A percentile compares a stretch with the other conserved stretches of the same genome.
Conservation (phyloP, 83 land plant genomes). For the Larix sibirica region DNA sequence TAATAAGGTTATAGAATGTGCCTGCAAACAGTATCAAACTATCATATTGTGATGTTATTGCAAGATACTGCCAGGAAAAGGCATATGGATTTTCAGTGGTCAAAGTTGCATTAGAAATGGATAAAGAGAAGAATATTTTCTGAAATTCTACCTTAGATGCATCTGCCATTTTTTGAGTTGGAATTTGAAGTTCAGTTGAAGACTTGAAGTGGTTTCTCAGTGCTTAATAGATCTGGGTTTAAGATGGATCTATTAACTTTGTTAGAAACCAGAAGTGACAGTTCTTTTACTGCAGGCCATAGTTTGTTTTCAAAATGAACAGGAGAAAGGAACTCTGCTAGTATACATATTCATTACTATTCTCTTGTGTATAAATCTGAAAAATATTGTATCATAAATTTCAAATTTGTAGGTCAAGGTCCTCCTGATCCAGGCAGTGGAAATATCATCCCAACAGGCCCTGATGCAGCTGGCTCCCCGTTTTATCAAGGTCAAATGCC, state of each 20-base stretch:
- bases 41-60: background rate
- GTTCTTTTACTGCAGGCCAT: no score
- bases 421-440: conserved; percentile 8
- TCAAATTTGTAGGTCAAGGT: conserved; percentile 38
- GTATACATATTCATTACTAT: no score
- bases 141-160: background rate
- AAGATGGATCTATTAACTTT: no score
- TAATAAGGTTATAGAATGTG: background rate
- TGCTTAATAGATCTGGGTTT: no score
- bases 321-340: no score
- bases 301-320: no score
- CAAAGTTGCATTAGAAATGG: background rate
- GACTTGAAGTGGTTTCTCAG: no score
- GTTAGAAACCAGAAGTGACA: no score
- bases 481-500: conserved; percentile 38
- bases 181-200: no score
- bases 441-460: conserved; percentile 4
- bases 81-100: background rate
- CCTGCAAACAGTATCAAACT: background rate
- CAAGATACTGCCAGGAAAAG: background rate
- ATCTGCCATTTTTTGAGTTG: no score
- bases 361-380: background rate
- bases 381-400: background rate
- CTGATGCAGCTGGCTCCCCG: conserved; percentile 28
- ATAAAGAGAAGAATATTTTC: background rate